These are phyloP conservation scores for Sabuloglossum arenarium DNA, from an alignment of 495 filamentous ascomycete species.

Conservation along the genomic window DNA sequence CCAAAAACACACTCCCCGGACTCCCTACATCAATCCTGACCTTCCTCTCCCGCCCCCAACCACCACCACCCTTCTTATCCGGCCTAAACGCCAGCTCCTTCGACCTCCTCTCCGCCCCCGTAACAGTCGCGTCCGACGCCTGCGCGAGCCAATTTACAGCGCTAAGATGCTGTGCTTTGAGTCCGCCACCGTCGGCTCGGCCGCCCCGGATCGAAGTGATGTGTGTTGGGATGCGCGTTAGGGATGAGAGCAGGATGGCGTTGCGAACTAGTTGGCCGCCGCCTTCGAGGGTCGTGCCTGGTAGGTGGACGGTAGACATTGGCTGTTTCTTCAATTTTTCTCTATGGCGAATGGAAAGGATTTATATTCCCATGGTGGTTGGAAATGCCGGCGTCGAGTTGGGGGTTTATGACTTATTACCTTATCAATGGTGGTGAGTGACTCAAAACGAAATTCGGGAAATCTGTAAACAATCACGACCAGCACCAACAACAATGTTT, in stretches of 20 bases:
- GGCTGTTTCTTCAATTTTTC: too few species aligned
- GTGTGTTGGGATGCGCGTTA: conserved; percentile 40
- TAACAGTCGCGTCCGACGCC: conserved; percentile 36
- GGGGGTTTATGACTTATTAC: too few species aligned
- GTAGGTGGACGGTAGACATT: conserved; percentile 21
- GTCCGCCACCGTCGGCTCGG: conserved; percentile 31
- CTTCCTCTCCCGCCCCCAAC: conserved; percentile 7
- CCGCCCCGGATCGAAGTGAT: conserved; percentile 54
- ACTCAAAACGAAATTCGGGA: too few species aligned
- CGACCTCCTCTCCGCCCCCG: conserved; percentile 26
- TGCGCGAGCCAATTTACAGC: conserved; percentile 42
- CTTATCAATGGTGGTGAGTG: too few species aligned
- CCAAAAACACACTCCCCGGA: conserved; percentile 38
- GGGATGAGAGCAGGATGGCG: conserved; percentile 44
- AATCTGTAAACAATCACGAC: too few species aligned
- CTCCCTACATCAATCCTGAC: conserved; percentile 15
- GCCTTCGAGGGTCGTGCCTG: conserved; percentile 60
- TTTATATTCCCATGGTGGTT: not conserved
- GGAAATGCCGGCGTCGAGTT: not conserved
- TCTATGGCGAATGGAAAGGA: too few species aligned
- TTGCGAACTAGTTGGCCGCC: conserved; percentile 67
- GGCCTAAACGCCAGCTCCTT: conserved; percentile 18
- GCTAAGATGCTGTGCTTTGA: conserved; percentile 58
- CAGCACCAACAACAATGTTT: too few species aligned
- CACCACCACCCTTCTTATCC: not conserved